Conservation (phyloP, 2,329 filamentous ascomycete species). For the Fusarium nodosum region DNA sequence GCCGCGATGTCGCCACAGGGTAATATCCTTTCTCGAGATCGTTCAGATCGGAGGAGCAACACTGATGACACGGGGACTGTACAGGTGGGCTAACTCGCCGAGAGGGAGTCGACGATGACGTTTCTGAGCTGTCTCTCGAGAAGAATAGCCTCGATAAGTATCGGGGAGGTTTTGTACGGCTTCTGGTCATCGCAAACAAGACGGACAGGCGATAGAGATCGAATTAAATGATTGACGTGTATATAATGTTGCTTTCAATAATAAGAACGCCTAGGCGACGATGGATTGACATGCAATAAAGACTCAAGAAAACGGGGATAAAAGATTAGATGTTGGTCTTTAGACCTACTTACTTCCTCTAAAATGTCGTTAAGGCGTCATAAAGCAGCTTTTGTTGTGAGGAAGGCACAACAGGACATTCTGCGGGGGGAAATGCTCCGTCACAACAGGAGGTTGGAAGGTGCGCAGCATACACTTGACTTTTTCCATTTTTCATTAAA, state of each 20-base stretch:
- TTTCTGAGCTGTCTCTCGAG: neutral
- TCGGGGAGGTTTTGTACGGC: neutral
- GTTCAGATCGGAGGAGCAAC: too few relatives aligned
- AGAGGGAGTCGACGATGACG: neutral
- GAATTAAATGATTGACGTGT: neutral
- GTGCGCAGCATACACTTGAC: neutral
- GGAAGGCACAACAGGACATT: neutral
- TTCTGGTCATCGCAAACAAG: neutral
- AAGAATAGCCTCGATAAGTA: neutral
- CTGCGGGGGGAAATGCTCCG: neutral
- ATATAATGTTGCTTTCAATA: neutral
- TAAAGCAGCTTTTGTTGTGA: neutral
- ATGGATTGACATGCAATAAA: neutral
- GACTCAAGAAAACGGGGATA: neutral
- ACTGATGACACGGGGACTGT: rapidly evolving
- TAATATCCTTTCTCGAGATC: neutral
- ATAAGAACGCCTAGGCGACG: neutral
- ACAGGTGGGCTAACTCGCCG: neutral
- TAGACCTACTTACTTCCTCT: neutral
- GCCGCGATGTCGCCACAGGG: too few relatives aligned
- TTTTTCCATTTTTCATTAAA: constrained; percentile 28
- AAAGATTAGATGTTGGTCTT: neutral
- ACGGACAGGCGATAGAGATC: neutral
- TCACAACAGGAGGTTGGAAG: neutral
- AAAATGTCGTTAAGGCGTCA: too few relatives aligned